phyloP scores from a whole-genome alignment of 78 protist species.

The Chrysochromulina parva region DNA sequence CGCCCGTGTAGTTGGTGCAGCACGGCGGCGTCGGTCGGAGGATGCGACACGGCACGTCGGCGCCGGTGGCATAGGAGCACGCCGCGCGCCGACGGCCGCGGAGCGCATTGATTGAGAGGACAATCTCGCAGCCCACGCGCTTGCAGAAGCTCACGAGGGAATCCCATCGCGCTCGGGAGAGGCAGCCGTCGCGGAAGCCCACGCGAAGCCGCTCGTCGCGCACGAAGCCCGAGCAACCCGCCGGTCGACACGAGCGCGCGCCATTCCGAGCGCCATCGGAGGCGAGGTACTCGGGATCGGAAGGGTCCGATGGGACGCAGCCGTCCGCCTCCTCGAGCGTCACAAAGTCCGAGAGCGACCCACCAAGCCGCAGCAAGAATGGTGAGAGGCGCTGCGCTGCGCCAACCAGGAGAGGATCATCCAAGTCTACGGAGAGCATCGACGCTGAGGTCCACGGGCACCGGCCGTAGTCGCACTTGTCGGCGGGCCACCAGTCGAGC shows the following conservation, averaged over 20 bases:
- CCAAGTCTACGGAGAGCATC: neutral
- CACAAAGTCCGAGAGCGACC: neutral
- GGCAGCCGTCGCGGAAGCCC: constrained; percentile 25
- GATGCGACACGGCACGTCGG: too few species aligned
- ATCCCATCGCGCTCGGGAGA: neutral
- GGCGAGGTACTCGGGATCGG: too few species aligned
- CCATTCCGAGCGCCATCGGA: too few species aligned
- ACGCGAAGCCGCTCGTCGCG: neutral
- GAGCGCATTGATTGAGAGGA: neutral
- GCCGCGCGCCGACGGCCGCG: too few species aligned
- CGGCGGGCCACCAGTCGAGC: constrained; percentile 40
- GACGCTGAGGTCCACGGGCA: constrained; percentile 2
- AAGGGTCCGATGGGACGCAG: too few species aligned
- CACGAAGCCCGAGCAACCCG: too few species aligned
- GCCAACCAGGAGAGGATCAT: neutral
- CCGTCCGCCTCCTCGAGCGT: too few species aligned
- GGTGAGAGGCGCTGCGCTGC: neutral
- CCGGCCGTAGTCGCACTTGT: constrained; percentile 34
- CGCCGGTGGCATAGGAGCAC: neutral
- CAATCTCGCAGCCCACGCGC: neutral
- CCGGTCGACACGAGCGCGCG: too few species aligned
- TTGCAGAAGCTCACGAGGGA: neutral
- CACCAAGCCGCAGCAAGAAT: neutral
- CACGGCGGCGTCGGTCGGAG: neutral
- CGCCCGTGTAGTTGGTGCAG: neutral